Conservation (phyloP, 2,329 filamentous ascomycete genomes). For the Cadophora sp. region DNA sequence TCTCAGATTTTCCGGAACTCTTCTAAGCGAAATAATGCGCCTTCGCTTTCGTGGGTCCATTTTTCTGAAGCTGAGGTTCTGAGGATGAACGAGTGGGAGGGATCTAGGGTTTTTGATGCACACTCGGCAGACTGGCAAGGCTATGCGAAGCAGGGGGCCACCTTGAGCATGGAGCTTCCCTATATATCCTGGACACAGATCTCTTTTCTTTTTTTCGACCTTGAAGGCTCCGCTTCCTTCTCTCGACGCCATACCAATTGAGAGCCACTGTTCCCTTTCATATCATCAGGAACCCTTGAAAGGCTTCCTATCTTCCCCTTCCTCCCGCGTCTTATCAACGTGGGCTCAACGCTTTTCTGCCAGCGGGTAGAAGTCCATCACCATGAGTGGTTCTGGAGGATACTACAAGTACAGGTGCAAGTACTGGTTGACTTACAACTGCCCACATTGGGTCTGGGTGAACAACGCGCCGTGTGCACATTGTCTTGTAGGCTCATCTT, state of each 20-base stretch:
- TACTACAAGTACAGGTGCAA: slow-evolving; percentile 62
- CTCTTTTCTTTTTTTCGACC: slow-evolving; percentile 40
- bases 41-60: slow-evolving; percentile 1
- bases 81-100: slow-evolving; percentile 12
- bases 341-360: slow-evolving; percentile 40
- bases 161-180: slow-evolving; percentile 6
- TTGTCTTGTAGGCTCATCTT: slow-evolving; percentile 53
- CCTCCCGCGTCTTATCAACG: slow-evolving; percentile 31
- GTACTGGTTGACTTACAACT: slow-evolving; percentile 59
- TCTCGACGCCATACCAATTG: slow-evolving; percentile 20
- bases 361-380: slow-evolving; percentile 42
- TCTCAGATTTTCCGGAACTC: slow-evolving; percentile 10
- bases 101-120: slow-evolving; percentile 13
- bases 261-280: slow-evolving; percentile 13
- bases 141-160: slow-evolving; percentile 16
- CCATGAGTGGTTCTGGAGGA: slow-evolving; percentile 43
- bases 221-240: slow-evolving; percentile 28
- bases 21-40: slow-evolving; percentile 25
- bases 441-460: slow-evolving; percentile 61
- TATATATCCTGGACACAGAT: slow-evolving; percentile 41
- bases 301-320: slow-evolving; percentile 15
- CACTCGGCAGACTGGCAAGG: not conserved
- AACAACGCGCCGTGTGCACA: slow-evolving; percentile 56
- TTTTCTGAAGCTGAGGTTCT: slow-evolving; percentile 6
- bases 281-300: slow-evolving; percentile 10